Percentiles rank a stretch among this genome's conserved stretches.
Conservation (phyloP, 108 stramenopile genomes). For the Nitzschia sp. region DNA sequence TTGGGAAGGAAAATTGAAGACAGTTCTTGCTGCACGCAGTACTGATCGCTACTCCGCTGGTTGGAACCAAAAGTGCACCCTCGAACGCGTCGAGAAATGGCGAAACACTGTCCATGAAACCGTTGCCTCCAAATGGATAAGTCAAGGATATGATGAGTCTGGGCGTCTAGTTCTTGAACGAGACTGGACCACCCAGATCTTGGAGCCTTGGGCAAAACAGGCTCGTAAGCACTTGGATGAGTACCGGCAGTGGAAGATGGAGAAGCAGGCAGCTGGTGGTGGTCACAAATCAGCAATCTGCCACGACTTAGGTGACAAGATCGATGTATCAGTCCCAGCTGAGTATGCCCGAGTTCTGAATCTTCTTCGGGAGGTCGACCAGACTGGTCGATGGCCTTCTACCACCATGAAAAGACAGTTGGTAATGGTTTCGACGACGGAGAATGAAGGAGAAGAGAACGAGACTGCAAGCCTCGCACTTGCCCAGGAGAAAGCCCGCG, state of each 20-base stretch:
- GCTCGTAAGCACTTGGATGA: constrained; percentile 60
- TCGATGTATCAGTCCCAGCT: constrained; percentile 52
- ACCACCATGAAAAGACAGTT: constrained; percentile 76
- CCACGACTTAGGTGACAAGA: neutral
- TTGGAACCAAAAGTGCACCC: constrained; percentile 52
- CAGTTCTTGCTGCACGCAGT: constrained; percentile 57
- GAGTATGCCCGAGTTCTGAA: constrained; percentile 56
- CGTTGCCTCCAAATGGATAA: constrained; percentile 50
- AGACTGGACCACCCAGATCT: constrained; percentile 54
- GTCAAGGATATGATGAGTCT: constrained; percentile 38
- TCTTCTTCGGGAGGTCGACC: constrained; percentile 56
- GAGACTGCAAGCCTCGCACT: constrained; percentile 35
- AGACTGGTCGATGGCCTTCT: constrained; percentile 67
- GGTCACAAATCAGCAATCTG: too few species aligned
- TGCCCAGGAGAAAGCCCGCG: constrained; percentile 48
- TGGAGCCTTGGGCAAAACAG: constrained; percentile 66
- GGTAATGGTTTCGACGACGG: constrained; percentile 64
- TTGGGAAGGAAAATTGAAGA: constrained; percentile 68
- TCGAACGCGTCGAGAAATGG: constrained; percentile 57
- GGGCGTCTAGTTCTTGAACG: constrained; percentile 51
- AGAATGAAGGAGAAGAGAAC: constrained; percentile 10
- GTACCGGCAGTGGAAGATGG: constrained; percentile 72
- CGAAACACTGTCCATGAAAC: constrained; percentile 43
- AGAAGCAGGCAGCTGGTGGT: too few species aligned
- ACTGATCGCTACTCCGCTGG: constrained; percentile 52